Percentiles rank a stretch among this genome's conserved stretches.
Conservation (phyloP, 2,329 filamentous ascomycete species). For the Xylariaceae sp. region DNA sequence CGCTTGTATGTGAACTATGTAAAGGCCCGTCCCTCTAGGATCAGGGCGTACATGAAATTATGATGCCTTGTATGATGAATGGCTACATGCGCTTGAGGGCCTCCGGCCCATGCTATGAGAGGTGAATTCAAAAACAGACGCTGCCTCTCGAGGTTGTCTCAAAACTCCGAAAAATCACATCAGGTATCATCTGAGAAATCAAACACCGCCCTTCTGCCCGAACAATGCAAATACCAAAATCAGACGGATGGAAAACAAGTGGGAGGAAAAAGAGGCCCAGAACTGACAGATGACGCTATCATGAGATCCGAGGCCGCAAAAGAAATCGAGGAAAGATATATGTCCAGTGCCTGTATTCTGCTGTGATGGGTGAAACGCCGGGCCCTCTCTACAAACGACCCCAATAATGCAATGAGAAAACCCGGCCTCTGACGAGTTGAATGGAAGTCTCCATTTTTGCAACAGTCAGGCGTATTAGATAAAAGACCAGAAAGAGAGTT, state of each 20-base stretch:
- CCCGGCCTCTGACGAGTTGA: conserved; percentile 13
- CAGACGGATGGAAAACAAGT: too few relatives aligned
- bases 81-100: conserved; percentile 25
- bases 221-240: conserved; percentile 5
- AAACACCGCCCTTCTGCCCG: conserved; percentile 7
- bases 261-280: conserved; percentile 3
- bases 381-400: conserved; percentile 13
- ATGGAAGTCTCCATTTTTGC: conserved; percentile 6
- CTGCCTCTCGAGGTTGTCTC: not conserved
- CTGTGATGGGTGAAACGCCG: conserved; percentile 9
- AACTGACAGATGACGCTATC: not conserved
- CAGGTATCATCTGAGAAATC: conserved; percentile 2
- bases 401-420: conserved; percentile 15
- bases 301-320: too few relatives aligned
- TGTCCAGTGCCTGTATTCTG: not conserved
- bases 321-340: too few relatives aligned
- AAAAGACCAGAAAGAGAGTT: too few relatives aligned
- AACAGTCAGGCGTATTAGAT: too few relatives aligned
- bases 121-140: conserved; percentile 13
- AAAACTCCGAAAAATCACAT: not conserved
- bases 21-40: too few relatives aligned
- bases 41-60: conserved; percentile 17
- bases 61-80: conserved; percentile 17
- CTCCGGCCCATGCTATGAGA: conserved; percentile 9
- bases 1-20: too few relatives aligned